Evolutionary conservation across 2,329 filamentous ascomycete species (phyloP).

Genomic region (Sclerotinia subarctica): DNA sequence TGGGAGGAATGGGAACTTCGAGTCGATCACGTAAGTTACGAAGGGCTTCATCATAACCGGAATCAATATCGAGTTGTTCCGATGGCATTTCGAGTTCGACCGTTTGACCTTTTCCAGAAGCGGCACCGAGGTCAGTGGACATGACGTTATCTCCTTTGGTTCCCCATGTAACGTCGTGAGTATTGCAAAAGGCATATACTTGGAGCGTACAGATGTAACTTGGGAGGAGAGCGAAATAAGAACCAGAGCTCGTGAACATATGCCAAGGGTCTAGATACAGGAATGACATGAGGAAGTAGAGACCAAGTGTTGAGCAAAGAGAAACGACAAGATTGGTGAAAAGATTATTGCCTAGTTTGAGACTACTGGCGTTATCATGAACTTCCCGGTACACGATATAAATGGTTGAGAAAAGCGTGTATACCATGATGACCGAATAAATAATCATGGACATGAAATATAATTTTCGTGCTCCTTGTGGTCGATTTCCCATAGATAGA

Average conservation of each 20-base stretch:
- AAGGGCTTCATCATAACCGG: constrained; percentile 92
- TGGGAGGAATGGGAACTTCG: constrained; percentile 63
- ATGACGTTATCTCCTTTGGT: constrained; percentile 98
- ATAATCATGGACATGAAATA: constrained; percentile 85
- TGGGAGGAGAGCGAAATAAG: constrained; percentile 91
- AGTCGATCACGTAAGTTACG: constrained; percentile 92
- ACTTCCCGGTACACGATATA: constrained; percentile 89
- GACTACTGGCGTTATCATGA: constrained; percentile 43
- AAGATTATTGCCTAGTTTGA: constrained; percentile 75
- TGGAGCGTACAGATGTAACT: constrained; percentile 96
- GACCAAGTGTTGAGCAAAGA: constrained; percentile 79
- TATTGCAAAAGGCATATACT: constrained; percentile 98
- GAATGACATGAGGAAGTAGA: constrained; percentile 96
- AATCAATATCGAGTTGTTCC: constrained; percentile 97
- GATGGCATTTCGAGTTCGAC: constrained; percentile 97
- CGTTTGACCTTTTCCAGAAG: constrained; percentile 66
- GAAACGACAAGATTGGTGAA: constrained; percentile 95
- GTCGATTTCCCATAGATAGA: constrained; percentile 90
- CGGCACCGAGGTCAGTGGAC: constrained; percentile 86
- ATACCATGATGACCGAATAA: constrained; percentile 93
- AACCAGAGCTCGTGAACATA: constrained; percentile 87
- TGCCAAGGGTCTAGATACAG: constrained; percentile 98
- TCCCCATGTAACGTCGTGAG: constrained; percentile 97
- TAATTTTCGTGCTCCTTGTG: constrained; percentile 88
- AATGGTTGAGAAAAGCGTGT: constrained; percentile 84